These are phyloP conservation scores for Teratosphaeria zuluensis DNA, from an alignment of 2,329 filamentous ascomycete genomes.

Conservation along the genomic window DNA sequence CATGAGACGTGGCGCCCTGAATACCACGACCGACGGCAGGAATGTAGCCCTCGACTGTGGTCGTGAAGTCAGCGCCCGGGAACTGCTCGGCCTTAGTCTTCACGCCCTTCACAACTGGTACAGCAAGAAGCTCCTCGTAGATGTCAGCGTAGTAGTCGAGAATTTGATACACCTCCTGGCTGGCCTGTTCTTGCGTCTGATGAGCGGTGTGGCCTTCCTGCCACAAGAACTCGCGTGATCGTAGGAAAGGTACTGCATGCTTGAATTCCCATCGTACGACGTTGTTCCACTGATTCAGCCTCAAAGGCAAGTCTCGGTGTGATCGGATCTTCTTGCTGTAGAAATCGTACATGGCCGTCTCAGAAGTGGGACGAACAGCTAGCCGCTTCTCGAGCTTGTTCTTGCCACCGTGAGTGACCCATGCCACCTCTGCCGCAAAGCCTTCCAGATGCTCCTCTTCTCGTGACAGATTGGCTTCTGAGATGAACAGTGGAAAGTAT, in stretches of 20 bases:
- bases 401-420: constrained; percentile 84
- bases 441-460: constrained; percentile 97
- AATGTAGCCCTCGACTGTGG: constrained; percentile 94
- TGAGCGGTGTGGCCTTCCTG: constrained; percentile 95
- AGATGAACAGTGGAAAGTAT: constrained; percentile 94
- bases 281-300: constrained; percentile 97
- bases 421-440: constrained; percentile 88
- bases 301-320: constrained; percentile 86
- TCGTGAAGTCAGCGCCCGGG: constrained; percentile 90
- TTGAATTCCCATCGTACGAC: constrained; percentile 96
- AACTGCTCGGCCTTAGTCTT: constrained; percentile 99
- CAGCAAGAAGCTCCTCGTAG: constrained; percentile 87
- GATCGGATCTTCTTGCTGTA: constrained; percentile 95
- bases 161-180: constrained; percentile 82
- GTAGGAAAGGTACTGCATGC: constrained; percentile 73
- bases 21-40: constrained; percentile 92
- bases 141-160: constrained; percentile 85
- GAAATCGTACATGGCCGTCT: constrained; percentile 89
- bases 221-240: constrained; percentile 94
- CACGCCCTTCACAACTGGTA: constrained; percentile 82
- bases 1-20: constrained; percentile 91
- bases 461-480: constrained; percentile 70
- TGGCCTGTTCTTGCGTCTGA: constrained; percentile 70
- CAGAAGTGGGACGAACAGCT: constrained; percentile 59
- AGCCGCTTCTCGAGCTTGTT: constrained; percentile 79